Base-by-base conservation (phyloP, 768 basidiomycete species). In the Phallus indusiatus region DNA sequence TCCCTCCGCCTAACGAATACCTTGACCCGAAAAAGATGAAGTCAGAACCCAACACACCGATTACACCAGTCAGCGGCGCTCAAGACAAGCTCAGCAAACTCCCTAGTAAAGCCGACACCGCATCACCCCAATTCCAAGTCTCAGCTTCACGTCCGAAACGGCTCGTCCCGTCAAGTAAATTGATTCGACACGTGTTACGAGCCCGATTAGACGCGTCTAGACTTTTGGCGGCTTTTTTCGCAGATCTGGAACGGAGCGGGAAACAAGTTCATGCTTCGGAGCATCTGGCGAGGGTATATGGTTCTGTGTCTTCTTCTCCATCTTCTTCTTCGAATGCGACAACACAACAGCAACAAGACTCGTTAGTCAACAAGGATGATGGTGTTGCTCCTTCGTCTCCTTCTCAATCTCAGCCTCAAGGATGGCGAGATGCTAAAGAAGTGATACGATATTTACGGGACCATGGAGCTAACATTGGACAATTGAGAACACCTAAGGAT, bases 111-210 rank as follows among this genome's bases (percentile, higher is more conserved):
- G 66, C 49, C 63, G 46, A 2, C 61, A 47, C 55, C 67, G 21
- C 65, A 66, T 58, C 63, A 2, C n/a, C n/a, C n/a, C 54, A 61
- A 1, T 64, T 62, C 18, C 64, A 47, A 61, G 65, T 17, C 42
- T 55, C 53, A 16, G 50, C 55, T n/a, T 62, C 65, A 54, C 67
- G 69, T 60, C 62, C 66, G 33, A 63, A 66, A 52, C 73, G 71
- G 33, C 71, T 80, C 21, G 85, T 92, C 1, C 86, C 91, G 10
- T 86, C 90, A 9, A 84, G 90, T 49, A 81, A 85, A 49, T 82
- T 96, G 60, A 84, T 97, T 65, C 88, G 90, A 18, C 91, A 96
- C 71, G 88, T 96, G 59, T 76, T 97, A 54, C 80, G 89, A 17
- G 86, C 88, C 22, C 85, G 94, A n/a, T 80, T 85, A 5, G 84